Evolutionary conservation across 768 basidiomycete genomes (phyloP), one percentile per base, ranked within the genome.

Genomic region (Rhizopogon vinicolor): DNA sequence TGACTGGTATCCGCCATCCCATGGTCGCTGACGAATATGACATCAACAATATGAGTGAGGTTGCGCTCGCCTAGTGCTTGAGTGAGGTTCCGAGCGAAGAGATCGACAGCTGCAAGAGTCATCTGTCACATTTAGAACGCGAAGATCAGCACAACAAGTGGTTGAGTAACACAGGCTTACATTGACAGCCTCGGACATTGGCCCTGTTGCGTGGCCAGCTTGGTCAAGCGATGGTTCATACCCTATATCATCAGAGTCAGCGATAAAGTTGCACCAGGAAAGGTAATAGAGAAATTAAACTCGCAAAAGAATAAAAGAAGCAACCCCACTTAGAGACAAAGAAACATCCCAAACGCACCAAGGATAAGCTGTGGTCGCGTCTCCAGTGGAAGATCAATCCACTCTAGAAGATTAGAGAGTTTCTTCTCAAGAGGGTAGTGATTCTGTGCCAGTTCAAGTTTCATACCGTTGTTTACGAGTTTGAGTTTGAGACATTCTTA

Each of bases 1-100:
- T 89, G 79, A 57, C 83, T 84, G n/a, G 92, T 96, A 66, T 91
- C 89, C 1, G 84, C 87, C 90, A 93, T 94, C n/a, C 91, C 92
- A 62, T 93, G 89, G 65, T 92, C 91, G 58, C 87, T 89, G 59
- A 97, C 93, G 62, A 95, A 93, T 22, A 96, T 79, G 33, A 96
- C 77, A 66, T 97, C 91, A 12, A 93, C 86, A 18, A 95, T 89
- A 44, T 88, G 81, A 1, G 83, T 85, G 25, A 96, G 77, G 63
- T 94, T 92, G 6, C 94, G 83, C 4, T 75, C 75, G 45, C 75
- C 75, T 37, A 97, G 73, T 1, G 80, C 78, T 13, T 73, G 70
- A 52, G 89, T 85, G 9, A 97, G 72, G 53, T 86, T 75, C 54
- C 78, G 81, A 3, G 91, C 87, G 61, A 96, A 94, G 16, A 65